A percentile compares a stretch with the other conserved stretches of the same genome.
Conservation (phyloP, 2,329 filamentous ascomycete genomes). For the Xylaria sp. region DNA sequence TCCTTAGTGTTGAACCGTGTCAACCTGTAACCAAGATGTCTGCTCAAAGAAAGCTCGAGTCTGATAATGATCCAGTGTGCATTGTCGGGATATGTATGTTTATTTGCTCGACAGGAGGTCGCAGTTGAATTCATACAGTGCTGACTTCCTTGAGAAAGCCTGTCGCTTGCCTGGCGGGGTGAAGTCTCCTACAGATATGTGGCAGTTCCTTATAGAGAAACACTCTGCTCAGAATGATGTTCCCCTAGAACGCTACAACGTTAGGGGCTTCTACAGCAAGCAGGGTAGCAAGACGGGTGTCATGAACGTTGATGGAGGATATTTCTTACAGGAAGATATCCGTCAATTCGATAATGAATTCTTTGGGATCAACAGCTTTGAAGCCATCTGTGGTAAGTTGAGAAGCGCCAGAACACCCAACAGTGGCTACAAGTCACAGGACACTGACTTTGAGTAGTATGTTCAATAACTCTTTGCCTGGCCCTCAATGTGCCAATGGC, state of each 20-base stretch:
- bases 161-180: constrained; percentile 37
- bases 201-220: constrained; percentile 32
- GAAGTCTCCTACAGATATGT: constrained; percentile 18
- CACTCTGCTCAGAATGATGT: constrained; percentile 28
- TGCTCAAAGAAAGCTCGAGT: neutral
- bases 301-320: constrained; percentile 32
- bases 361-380: constrained; percentile 36
- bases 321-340: constrained; percentile 43
- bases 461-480: too few species aligned
- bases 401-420: neutral
- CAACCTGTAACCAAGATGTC: neutral
- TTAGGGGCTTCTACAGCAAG: constrained; percentile 35
- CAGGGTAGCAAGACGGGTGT: constrained; percentile 19
- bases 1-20: neutral
- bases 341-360: constrained; percentile 36
- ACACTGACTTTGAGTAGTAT: too few species aligned
- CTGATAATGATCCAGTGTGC: neutral
- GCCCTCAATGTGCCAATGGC: too few species aligned
- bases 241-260: constrained; percentile 30
- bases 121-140: neutral
- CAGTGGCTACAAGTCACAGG: too few species aligned
- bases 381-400: constrained; percentile 22
- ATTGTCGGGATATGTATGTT: neutral
- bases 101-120: neutral
- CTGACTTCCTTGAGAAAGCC: constrained; percentile 8